Evolutionary conservation across 257 asterid species (phyloP), one percentile per base, ranked within the genome.

Genomic region (Solanum peruvianum): DNA sequence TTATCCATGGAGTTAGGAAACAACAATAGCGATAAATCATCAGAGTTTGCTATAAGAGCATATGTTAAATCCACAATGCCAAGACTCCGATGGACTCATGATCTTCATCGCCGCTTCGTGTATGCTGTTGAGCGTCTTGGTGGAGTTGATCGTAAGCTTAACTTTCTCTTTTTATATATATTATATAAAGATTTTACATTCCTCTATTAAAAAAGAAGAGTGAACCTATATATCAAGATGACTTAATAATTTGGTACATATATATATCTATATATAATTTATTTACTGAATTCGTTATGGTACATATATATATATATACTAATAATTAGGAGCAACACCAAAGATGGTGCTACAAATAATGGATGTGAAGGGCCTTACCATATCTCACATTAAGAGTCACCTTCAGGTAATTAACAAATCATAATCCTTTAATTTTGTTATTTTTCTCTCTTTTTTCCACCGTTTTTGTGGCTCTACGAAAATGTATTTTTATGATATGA

Each of bases 301-400:
- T 31, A 31, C 3, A 15, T 31, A 2, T 31, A 52, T 90, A n/a
- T 37, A 14, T 72, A 31, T 31, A 15, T 15, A 15, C 16, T 6
- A 29, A 18, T 71, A 52, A 25, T 47, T 21, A 94, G 98, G 97
- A 86, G 98, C 98, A 85, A 94, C 98, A 25, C 98, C 98, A 25
- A 95, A 95, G 91, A 91, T 93, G 94, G 95, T 95, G 89, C 88
- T 92, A 33, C 96, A 93, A 70, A 21, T 94, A 92, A 95, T 95
- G 98, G 92, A 92, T 91, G 96, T 93, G 85, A 92, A 90, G 87
- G 98, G 94, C 85, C 86, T 95, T 81, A 92, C 95, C 3, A 91
- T 94, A 83, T 91, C 98, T 42, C 98, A 95, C 86, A 93, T 95
- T 56, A 95, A 95, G 92, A 94, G 98, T 88, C 98, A 95, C 76